Evolutionary conservation across 768 basidiomycete species (phyloP).

Genomic region (Mycena olivaceomarginata): DNA sequence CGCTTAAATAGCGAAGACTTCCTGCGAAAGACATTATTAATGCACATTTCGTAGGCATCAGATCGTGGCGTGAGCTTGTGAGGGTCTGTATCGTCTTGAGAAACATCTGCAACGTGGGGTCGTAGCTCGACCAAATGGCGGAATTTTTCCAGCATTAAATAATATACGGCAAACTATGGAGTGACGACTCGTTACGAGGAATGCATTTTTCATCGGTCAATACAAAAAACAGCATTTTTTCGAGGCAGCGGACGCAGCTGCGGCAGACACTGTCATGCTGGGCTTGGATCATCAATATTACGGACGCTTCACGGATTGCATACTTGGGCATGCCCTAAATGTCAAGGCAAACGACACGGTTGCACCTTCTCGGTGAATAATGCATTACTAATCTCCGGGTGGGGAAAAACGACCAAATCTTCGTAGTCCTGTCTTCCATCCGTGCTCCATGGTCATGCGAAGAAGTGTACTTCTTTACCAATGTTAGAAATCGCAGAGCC

Average conservation of each 20-base stretch:
- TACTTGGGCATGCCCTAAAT: conserved; percentile 18
- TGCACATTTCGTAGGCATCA: conserved; percentile 16
- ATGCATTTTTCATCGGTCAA: conserved; percentile 17
- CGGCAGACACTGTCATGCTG: conserved; percentile 18
- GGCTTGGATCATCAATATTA: conserved; percentile 7
- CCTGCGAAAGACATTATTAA: conserved; percentile 54
- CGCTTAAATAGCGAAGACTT: conserved; percentile 4
- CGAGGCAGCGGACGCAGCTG: conserved; percentile 6
- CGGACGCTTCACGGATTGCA: conserved; percentile 6
- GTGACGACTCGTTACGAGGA: conserved; percentile 9
- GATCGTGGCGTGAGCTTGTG: conserved; percentile 24
- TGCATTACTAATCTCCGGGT: conserved; percentile 7
- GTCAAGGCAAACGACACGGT: conserved; percentile 14
- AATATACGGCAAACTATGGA: conserved; percentile 3
- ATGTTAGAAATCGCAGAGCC: conserved; percentile 2
- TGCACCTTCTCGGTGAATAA: conserved; percentile 21
- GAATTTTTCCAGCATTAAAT: conserved; percentile 9
- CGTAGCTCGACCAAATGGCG: conserved; percentile 17
- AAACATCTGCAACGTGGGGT: conserved; percentile 1
- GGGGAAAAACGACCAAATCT: conserved; percentile 14
- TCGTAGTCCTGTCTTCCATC: conserved; percentile 4
- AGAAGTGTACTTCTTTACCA: not conserved
- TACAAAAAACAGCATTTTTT: conserved; percentile 13
- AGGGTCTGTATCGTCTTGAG: conserved; percentile 10
- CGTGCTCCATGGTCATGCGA: not conserved